Conservation (phyloP, 495 filamentous ascomycete species). For the Tetracladium marchalianum region DNA sequence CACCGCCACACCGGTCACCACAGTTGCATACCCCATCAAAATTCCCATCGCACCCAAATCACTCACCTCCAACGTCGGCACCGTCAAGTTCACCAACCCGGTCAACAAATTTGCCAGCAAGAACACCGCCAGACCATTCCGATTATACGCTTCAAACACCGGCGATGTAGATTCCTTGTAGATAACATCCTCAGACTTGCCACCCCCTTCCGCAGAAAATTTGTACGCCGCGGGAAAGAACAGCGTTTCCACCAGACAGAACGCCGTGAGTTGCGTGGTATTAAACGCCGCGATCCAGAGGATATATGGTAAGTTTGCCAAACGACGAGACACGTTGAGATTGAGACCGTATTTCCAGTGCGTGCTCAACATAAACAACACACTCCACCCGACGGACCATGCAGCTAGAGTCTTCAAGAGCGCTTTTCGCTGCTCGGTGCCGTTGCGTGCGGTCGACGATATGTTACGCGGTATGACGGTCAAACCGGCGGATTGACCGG, state of each 20-base stretch:
- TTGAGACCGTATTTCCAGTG: conserved; percentile 58
- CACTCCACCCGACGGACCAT: conserved; percentile 56
- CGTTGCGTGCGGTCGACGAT: conserved; percentile 24
- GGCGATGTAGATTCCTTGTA: conserved; percentile 61
- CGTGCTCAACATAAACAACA: conserved; percentile 55
- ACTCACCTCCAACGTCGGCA: conserved; percentile 66
- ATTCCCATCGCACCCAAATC: conserved; percentile 58
- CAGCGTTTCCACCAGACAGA: conserved; percentile 63
- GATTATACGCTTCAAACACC: conserved; percentile 74
- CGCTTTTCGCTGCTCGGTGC: conserved; percentile 31
- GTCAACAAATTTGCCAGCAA: conserved; percentile 83
- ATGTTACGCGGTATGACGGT: conserved; percentile 58
- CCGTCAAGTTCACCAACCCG: conserved; percentile 74
- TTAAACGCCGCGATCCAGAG: conserved; percentile 90
- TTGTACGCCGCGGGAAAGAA: conserved; percentile 67
- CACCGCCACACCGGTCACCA: conserved; percentile 58
- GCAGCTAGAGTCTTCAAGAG: conserved; percentile 49
- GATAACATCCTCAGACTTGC: conserved; percentile 43
- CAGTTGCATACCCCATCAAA: conserved; percentile 57
- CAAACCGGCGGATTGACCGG: conserved; percentile 75
- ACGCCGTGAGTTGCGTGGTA: conserved; percentile 63
- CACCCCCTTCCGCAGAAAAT: conserved; percentile 23
- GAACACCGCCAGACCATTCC: conserved; percentile 81
- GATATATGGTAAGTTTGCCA: conserved; percentile 91
- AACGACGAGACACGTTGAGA: conserved; percentile 69